Evolutionary conservation across 352 stramenopile species (phyloP), one percentile per base, ranked within the genome.

Genomic region (Phytophthora boehmeriae): DNA sequence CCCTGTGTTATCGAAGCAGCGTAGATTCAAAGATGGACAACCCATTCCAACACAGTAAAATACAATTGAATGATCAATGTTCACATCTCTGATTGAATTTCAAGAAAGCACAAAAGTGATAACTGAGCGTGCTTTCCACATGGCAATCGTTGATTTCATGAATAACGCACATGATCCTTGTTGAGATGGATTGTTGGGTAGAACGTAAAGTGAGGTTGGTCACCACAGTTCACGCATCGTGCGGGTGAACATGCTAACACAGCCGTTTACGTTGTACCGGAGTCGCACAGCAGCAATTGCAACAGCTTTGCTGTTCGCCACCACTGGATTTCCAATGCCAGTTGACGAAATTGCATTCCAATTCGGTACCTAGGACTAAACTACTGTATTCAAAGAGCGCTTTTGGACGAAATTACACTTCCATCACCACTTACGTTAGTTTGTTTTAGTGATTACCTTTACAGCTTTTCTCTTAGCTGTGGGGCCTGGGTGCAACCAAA

Each of bases 401-500:
- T n/a, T n/a, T n/a, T n/a, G n/a, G n/a, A n/a, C n/a, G n/a, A n/a
- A n/a, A 14, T n/a, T 25, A 17, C 44, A 5, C 14, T 43, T 43
- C 13, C 13, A 45, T 23, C 3, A 30, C 6, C 25, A 6, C 19
- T 46, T 58, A 68, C 34, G 34, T 41, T 41, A 9, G 2, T 27
- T 64, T 39, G 28, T 54, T 27, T 56, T 66, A 1, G 20, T 70
- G 23, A 34, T 32, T 28, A 60, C 60, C 34, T 53, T 57, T n/a
- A 11, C 35, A 14, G 46, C 41, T 6, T 59, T 39, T 36, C 16
- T 19, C n/a, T 55, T 27, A 4, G 14, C 27, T 36, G 28, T 63
- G 23, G 68, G 51, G 25, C n/a, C n/a, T n/a, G n/a, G n/a, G n/a
- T 82, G 66, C 22, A 86, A 38, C 74, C 74, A 86, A 39, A 83